Conservation (phyloP, 2,329 filamentous ascomycete genomes). For the Cladosporium sp. region DNA sequence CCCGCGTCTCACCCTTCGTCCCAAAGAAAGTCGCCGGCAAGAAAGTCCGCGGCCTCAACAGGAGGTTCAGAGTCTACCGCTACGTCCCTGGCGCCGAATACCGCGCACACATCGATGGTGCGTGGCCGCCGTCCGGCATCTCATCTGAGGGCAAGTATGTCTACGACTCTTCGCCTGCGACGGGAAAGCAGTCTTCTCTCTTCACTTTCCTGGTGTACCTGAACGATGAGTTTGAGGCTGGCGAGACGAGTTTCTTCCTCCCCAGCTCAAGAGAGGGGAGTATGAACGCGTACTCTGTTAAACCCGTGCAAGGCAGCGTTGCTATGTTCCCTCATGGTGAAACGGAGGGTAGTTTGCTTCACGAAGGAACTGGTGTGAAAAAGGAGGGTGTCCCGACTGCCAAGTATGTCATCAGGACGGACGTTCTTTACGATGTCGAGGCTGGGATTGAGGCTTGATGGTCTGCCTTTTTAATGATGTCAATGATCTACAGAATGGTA, state of each 20-base stretch:
- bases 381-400: conserved; percentile 47
- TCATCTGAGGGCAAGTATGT: conserved; percentile 54
- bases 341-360: conserved; percentile 59
- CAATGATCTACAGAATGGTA: not conserved
- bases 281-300: conserved; percentile 65
- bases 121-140: conserved; percentile 68
- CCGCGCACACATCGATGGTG: conserved; percentile 66
- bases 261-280: conserved; percentile 60
- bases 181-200: conserved; percentile 60
- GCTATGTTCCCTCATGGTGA: conserved; percentile 69
- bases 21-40: conserved; percentile 54
- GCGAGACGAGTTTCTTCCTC: conserved; percentile 68
- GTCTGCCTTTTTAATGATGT: not conserved
- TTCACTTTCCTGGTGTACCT: conserved; percentile 68
- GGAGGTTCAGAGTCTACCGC: conserved; percentile 67
- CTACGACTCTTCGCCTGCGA: conserved; percentile 61
- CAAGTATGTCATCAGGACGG: conserved; percentile 66
- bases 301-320: conserved; percentile 64
- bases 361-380: conserved; percentile 68
- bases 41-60: conserved; percentile 59
- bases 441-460: conserved; percentile 4
- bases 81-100: conserved; percentile 72
- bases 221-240: conserved; percentile 68
- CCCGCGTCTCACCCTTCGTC: conserved; percentile 55
- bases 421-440: conserved; percentile 65